phyloP scores from a whole-genome alignment of 257 asterid species.

The Jacaranda mimosifolia region DNA sequence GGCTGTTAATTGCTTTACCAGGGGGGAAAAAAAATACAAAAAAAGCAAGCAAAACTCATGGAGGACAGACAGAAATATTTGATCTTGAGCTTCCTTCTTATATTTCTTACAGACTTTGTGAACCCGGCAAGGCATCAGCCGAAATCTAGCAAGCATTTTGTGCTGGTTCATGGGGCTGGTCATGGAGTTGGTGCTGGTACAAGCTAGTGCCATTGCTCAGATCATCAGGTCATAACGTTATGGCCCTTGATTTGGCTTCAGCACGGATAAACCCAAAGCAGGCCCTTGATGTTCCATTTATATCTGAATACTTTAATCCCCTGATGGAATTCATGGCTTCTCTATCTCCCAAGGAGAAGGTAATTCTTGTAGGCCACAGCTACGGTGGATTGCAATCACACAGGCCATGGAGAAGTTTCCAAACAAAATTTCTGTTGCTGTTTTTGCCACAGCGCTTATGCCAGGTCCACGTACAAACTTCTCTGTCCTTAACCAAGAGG shows the following conservation, averaged over 20 bases:
- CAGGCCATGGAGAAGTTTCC: conserved; percentile 50
- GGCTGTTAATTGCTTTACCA: too few relatives aligned
- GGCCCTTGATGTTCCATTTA: too few relatives aligned
- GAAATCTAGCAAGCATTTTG: conserved; percentile 37
- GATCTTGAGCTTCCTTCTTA: background rate
- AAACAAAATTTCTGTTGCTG: conserved; percentile 37
- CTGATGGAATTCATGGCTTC: conserved; percentile 44
- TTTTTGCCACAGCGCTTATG: conserved; percentile 43
- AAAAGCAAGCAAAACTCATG: too few relatives aligned
- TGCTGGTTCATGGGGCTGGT: conserved; percentile 52
- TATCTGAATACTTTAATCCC: conserved; percentile 42
- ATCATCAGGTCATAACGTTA: conserved; percentile 40
- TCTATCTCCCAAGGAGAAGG: conserved; percentile 29
- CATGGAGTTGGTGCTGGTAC: conserved; percentile 57
- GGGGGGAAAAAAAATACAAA: too few relatives aligned
- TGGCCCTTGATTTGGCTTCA: too few relatives aligned
- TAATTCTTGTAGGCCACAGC: conserved; percentile 49
- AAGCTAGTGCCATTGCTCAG: conserved; percentile 33
- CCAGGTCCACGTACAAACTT: conserved; percentile 37
- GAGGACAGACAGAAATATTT: background rate
- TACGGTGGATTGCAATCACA: conserved; percentile 44
- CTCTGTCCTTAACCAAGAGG: conserved; percentile 26
- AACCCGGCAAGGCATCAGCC: background rate
- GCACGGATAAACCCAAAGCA: too few relatives aligned
- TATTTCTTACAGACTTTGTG: background rate